Percentiles rank a stretch among this genome's conserved stretches.
Conservation (phyloP, 768 basidiomycete species). For the Austroboletus festivus region DNA sequence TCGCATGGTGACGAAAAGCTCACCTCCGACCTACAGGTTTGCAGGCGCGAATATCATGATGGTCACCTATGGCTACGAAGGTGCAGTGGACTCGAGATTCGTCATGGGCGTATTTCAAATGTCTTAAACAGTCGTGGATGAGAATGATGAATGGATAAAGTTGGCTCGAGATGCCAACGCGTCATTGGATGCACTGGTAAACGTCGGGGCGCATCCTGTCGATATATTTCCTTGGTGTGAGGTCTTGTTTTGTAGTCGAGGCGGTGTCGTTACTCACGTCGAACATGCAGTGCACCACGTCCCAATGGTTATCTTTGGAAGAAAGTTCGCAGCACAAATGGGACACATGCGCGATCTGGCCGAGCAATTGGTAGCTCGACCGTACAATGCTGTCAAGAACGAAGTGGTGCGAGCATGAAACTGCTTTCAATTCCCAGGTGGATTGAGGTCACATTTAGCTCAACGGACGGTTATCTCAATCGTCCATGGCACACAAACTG, state of each 20-base stretch:
- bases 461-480: conserved; percentile 1
- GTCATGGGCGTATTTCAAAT: neutral
- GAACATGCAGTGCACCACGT: neutral
- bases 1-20: neutral
- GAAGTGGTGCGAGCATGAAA: neutral
- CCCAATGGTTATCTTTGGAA: conserved; percentile 4
- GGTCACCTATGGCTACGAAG: conserved; percentile 5
- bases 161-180: conserved; percentile 4
- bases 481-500: conserved; percentile 5
- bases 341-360: conserved; percentile 3
- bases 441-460: neutral
- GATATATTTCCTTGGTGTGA: conserved; percentile 8
- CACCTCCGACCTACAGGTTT: neutral
- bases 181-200: conserved; percentile 1
- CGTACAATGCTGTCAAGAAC: conserved; percentile 1
- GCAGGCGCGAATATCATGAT: conserved; percentile 5
- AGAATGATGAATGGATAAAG: conserved; percentile 3
- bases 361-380: neutral
- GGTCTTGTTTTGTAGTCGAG: neutral
- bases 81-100: neutral
- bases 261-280: neutral
- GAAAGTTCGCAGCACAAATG: conserved; percentile 2
- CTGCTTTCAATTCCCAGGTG: neutral
- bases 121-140: neutral
- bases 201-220: conserved; percentile 7